Evolutionary conservation across 164 flowering plant genomes (phyloP), one percentile per base, ranked within the genome.

Genomic region (Nelumbo lutea): DNA sequence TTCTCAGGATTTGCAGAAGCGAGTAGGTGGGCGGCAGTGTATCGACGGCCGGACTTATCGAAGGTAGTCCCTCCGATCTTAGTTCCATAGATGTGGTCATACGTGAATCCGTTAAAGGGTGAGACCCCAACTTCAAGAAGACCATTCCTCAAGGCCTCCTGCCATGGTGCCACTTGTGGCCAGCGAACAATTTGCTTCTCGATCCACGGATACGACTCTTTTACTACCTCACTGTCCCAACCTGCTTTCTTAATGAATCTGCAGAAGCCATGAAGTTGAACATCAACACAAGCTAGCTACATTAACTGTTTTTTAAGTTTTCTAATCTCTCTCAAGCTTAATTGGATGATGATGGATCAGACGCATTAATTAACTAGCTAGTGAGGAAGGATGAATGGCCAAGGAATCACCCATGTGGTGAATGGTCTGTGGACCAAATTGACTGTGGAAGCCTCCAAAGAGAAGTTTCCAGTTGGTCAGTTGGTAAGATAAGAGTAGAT

Each of bases 31-130:
- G 97, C 99, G 2, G 98, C 85, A 6, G 93, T 89, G 85, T 86
- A 92, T 10, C 99, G 82, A 40, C 79, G 84, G 61, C 96, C 98
- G 11, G 67, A 75, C 10, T 76, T 52, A 63, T 89, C 92, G 46
- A 96, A 96, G 51, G 88, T 93, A 67, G 91, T 86, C 8, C 99
- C 99, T 9, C 99, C 98, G 52, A 90, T 79, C 75, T 96, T 96
- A 70, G 99, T 96, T 4, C 99, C 99, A 59, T 80, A 83, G 3
- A 83, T 41, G 73, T 96, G 99, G 59, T 96, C 97, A 59, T 76
- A 89, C 9, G 98, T 90, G 80, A 85, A 91, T 0, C 99, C 99
- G 73, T 96, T 96, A 67, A 72, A 86, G 43, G 99, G 99, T 0
- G 88, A 75, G 7, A 96, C 69, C 5, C 98, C 98, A 6, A 79